These are phyloP conservation scores for Hygrophoropsis aurantiaca DNA, from an alignment of 768 basidiomycete species.

Conservation along the genomic window DNA sequence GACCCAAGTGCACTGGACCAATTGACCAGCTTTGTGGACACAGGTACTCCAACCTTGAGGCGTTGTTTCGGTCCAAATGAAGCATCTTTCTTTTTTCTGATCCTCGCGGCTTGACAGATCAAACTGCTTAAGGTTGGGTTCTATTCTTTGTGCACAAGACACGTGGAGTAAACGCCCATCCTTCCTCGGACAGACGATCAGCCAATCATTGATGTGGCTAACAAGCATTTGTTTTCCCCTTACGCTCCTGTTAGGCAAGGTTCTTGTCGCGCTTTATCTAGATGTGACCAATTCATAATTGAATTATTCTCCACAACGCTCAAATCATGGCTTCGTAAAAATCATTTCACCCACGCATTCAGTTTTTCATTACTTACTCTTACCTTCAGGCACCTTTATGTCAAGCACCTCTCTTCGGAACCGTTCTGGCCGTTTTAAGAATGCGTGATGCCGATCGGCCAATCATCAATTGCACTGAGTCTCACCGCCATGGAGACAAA, in stretches of 20 bases:
- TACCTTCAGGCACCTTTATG: slow-evolving; percentile 25
- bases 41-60: too few species aligned
- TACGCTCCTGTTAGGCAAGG: too few species aligned
- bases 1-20: too few species aligned
- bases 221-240: too few species aligned
- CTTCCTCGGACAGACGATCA: slow-evolving; percentile 20
- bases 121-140: slow-evolving; percentile 12
- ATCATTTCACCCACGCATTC: slow-evolving; percentile 10
- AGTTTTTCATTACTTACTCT: slow-evolving; percentile 4
- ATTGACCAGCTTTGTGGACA: too few species aligned
- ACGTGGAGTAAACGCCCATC: slow-evolving; percentile 10
- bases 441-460: slow-evolving; percentile 22
- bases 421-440: slow-evolving; percentile 23
- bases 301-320: slow-evolving; percentile 4
- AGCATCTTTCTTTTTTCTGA: too few species aligned
- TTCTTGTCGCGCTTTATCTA: too few species aligned
- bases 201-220: not conserved
- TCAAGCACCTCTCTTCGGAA: slow-evolving; percentile 27
- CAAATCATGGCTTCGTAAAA: slow-evolving; percentile 8
- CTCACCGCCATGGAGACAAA: too few species aligned
- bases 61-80: too few species aligned
- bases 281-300: too few species aligned
- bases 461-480: not conserved
- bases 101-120: slow-evolving; percentile 2
- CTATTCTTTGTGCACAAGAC: not conserved